Conservation (phyloP, 768 basidiomycete genomes). For the Mycena sanguinolenta region DNA sequence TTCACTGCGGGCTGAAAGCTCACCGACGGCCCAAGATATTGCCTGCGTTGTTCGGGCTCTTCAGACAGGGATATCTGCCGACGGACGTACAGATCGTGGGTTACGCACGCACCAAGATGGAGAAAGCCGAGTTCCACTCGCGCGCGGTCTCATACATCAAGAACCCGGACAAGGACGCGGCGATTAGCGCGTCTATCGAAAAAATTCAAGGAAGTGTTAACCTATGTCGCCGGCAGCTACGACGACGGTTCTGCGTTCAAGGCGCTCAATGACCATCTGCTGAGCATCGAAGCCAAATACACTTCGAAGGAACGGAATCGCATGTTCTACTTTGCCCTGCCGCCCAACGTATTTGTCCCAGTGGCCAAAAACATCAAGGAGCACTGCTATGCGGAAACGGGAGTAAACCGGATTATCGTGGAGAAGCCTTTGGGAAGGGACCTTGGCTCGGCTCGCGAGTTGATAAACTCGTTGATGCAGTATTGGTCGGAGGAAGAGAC, state of each 20-base stretch:
- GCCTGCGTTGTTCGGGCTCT: conserved; percentile 94
- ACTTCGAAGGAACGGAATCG: conserved; percentile 77
- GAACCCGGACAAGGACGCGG: conserved; percentile 70
- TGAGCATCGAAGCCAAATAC: conserved; percentile 82
- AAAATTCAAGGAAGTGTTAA: conserved; percentile 86
- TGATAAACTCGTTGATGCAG: conserved; percentile 83
- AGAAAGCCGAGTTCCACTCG: conserved; percentile 84
- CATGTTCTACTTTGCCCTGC: conserved; percentile 96
- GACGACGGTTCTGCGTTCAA: conserved; percentile 87
- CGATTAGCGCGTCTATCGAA: conserved; percentile 72
- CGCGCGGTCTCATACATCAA: conserved; percentile 91
- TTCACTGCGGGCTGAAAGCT: neutral
- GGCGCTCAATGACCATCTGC: conserved; percentile 79
- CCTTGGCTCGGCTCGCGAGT: conserved; percentile 82
- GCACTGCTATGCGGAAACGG: conserved; percentile 77
- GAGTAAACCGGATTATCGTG: conserved; percentile 92
- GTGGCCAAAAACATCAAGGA: conserved; percentile 88
- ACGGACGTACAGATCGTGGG: conserved; percentile 90
- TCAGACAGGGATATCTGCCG: conserved; percentile 84
- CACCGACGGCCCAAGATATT: conserved; percentile 73
- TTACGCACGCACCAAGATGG: conserved; percentile 98
- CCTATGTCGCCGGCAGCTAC: conserved; percentile 91
- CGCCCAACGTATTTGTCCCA: conserved; percentile 93
- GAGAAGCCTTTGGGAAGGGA: conserved; percentile 99
- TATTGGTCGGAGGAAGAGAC: conserved; percentile 98